Conservation (phyloP, 2,329 filamentous ascomycete genomes). For the Neophaeococcomyces aloes region DNA sequence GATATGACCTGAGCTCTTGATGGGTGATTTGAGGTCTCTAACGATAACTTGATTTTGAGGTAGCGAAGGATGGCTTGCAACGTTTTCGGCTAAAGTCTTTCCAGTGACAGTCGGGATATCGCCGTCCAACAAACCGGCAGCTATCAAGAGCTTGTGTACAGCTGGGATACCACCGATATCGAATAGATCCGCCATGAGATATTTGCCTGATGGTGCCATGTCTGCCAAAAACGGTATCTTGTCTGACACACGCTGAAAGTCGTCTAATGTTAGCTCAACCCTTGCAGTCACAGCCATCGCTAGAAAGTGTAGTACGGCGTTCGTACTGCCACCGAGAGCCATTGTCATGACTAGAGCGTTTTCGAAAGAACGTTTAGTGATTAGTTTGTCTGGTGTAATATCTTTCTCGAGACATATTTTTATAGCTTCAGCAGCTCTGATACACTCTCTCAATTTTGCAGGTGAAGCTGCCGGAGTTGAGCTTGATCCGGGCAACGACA, state of each 20-base stretch:
- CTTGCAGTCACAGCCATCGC: conserved; percentile 82
- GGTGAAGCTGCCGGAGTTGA: conserved; percentile 72
- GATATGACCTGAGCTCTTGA: conserved; percentile 78
- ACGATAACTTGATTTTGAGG: conserved; percentile 75
- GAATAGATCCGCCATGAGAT: conserved; percentile 82
- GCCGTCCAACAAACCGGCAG: conserved; percentile 64
- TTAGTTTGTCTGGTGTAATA: conserved; percentile 67
- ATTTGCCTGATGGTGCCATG: conserved; percentile 70
- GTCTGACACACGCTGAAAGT: conserved; percentile 70
- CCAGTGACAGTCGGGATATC: conserved; percentile 72
- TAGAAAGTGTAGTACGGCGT: conserved; percentile 77
- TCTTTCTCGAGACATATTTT: conserved; percentile 68
- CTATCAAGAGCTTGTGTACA: conserved; percentile 75
- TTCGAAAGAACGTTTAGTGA: conserved; percentile 72
- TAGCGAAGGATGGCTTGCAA: conserved; percentile 63
- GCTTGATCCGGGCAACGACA: conserved; percentile 71
- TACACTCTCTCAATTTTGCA: conserved; percentile 77
- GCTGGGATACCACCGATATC: conserved; percentile 74
- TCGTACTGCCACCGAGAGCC: conserved; percentile 82
- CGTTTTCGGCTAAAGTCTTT: conserved; percentile 71
- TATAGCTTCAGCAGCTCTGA: conserved; percentile 69
- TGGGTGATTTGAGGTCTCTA: conserved; percentile 66
- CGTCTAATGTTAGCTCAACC: conserved; percentile 66
- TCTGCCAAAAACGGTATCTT: conserved; percentile 80
- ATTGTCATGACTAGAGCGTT: conserved; percentile 86